A percentile compares a stretch with the other conserved stretches of the same genome.
phyloP scores from a whole-genome alignment of 208 protist species.

The Acanthamoeba triangularis region DNA sequence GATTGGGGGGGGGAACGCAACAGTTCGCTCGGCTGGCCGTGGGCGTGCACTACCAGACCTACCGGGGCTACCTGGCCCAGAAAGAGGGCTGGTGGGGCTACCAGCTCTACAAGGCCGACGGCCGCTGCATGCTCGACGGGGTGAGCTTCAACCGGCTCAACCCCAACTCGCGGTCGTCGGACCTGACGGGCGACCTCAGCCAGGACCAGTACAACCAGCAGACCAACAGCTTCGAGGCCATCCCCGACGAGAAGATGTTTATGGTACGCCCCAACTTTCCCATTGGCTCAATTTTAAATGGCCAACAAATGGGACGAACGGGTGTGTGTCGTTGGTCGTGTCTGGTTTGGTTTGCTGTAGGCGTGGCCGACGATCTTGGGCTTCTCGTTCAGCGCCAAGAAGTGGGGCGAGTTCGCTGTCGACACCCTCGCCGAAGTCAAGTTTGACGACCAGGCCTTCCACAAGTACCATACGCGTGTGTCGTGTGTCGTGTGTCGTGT shows the following conservation, averaged over 20 bases:
- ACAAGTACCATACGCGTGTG: neutral
- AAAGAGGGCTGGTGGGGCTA: neutral
- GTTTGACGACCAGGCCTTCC: slow-evolving; percentile 26
- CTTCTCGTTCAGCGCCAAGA: neutral
- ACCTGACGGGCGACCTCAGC: neutral
- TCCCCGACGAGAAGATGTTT: neutral
- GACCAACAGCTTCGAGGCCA: slow-evolving; percentile 45
- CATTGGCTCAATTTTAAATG: too few species aligned
- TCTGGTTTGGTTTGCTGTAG: neutral
- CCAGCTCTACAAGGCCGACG: slow-evolving; percentile 45
- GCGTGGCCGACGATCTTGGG: slow-evolving; percentile 21
- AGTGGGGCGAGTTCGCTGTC: slow-evolving; percentile 11
- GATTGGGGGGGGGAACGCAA: neutral
- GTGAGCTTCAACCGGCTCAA: slow-evolving; percentile 61
- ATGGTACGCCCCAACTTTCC: neutral
- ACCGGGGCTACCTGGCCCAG: neutral
- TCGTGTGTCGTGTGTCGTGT: neutral
- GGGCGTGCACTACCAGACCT: slow-evolving; percentile 13
- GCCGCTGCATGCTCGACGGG: neutral
- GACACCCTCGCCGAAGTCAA: neutral
- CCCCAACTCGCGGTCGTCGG: neutral
- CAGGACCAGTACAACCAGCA: slow-evolving; percentile 40
- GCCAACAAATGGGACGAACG: too few species aligned
- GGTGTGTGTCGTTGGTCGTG: too few species aligned
- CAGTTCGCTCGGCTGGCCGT: neutral